Evolutionary conservation across 768 basidiomycete species (phyloP), one percentile per base, ranked within the genome.

Genomic region (Russula olivacea): DNA sequence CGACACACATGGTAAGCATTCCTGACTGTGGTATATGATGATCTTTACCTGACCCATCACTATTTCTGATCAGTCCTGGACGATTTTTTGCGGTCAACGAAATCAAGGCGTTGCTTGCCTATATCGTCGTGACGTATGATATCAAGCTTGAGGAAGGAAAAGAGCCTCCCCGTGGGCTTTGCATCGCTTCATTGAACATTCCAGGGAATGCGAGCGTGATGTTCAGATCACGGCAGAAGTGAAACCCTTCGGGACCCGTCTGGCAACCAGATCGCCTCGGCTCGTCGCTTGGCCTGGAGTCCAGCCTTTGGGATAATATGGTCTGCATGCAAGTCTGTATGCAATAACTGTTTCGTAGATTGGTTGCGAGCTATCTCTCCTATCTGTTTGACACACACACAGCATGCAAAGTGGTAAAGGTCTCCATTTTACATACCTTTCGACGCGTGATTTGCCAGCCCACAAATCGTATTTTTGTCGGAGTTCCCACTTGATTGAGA

Each of bases 181-280:
- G 11, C 9, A n/a, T 52, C 32, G 51, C 32, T 12, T 2, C 19
- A 8, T 0, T 34, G 32, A 11, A 4, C 0, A 12, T 34, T 32
- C 51, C 51, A 0, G 32, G n/a, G 32, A 34, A 4, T 14, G 21
- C 45, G 2, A 47, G 21, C 21, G n/a, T 47, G 38, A 40, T 40
- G 38, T 40, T 40, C 38, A 43, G 41, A 7, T 17, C 41, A 43
- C 41, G 41, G 41, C 19, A 43, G 45, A 47, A 47, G 45, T 47
- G n/a, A 45, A 11, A n/a, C n/a, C 19, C n/a, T n/a, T 41, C 40
- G 40, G 87, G 36, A 12, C 14, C 11, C 36, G 36, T 36, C 36
- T 36, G 12, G 12, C 3, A 36, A 1, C 3, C 12, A 12, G 12
- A 36, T 12, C 14, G 36, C 36, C 36, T 36, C 36, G 11, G 12